These are phyloP conservation scores for Fusarium keratoplasticum DNA, from an alignment of 2,329 filamentous ascomycete species.

Conservation along the genomic window DNA sequence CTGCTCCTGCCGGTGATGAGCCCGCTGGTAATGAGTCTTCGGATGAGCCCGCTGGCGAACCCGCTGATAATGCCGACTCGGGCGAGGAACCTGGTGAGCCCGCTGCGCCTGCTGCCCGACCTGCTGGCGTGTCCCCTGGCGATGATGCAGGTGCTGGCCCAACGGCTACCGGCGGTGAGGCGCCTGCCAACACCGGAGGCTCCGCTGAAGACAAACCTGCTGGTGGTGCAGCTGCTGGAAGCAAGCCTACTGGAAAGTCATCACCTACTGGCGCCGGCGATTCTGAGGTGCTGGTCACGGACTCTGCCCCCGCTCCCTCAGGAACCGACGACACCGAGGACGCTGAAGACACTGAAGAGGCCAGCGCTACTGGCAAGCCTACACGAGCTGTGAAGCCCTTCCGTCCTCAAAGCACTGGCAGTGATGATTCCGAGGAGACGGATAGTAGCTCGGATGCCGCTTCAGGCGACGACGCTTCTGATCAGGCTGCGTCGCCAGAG, in stretches of 20 bases:
- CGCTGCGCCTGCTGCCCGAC: not conserved
- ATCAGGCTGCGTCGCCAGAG: not conserved
- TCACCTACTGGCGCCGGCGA: not conserved
- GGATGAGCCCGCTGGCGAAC: not conserved
- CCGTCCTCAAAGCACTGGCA: conserved; percentile 6
- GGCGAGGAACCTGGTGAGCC: not conserved
- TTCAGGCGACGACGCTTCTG: conserved; percentile 1
- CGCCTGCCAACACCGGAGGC: not conserved
- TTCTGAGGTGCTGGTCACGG: conserved; percentile 22
- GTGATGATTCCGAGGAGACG: conserved; percentile 14
- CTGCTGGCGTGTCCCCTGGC: not conserved
- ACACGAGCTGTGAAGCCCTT: conserved; percentile 32
- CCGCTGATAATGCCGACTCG: not conserved
- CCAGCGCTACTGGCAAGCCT: not conserved
- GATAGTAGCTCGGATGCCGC: not conserved
- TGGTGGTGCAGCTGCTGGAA: not conserved
- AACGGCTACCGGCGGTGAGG: not conserved
- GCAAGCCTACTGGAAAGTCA: not conserved
- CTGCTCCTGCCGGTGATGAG: not conserved
- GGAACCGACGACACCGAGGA: not conserved
- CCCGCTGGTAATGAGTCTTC: not conserved
- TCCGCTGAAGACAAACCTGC: not conserved
- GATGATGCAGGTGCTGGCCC: conserved; percentile 4
- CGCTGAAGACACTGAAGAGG: not conserved
- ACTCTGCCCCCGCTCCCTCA: conserved; percentile 17